Evolutionary conservation across 257 asterid genomes (phyloP).

Genomic region (Craterostigma plantagineum): DNA sequence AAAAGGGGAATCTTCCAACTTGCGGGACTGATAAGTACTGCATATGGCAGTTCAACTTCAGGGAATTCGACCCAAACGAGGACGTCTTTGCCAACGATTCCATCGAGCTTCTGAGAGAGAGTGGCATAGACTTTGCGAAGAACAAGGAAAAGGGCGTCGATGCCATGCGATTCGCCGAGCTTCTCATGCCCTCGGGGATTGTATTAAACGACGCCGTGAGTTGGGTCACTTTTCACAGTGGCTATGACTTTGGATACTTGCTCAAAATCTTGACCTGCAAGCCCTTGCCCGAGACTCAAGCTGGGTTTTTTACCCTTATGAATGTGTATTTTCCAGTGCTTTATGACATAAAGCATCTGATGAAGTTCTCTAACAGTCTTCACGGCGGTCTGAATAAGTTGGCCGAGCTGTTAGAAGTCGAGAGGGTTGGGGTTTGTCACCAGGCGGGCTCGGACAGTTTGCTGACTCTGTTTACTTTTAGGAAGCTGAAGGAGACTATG

Average conservation of each 20-base stretch:
- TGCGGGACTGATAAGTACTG: constrained; percentile 34
- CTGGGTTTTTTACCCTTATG: constrained; percentile 32
- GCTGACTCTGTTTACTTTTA: constrained; percentile 37
- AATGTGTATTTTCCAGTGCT: constrained; percentile 34
- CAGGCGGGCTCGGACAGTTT: constrained; percentile 68
- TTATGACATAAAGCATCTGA: constrained; percentile 47
- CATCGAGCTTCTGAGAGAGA: constrained; percentile 25
- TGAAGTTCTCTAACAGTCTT: constrained; percentile 39
- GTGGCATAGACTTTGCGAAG: constrained; percentile 33
- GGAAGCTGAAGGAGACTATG: constrained; percentile 39
- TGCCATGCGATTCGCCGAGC: constrained; percentile 37
- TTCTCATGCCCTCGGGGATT: constrained; percentile 49
- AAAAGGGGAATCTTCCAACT: constrained; percentile 39
- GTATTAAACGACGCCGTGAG: constrained; percentile 35
- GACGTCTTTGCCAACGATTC: constrained; percentile 39
- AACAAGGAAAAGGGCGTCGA: constrained; percentile 38
- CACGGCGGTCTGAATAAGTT: constrained; percentile 54
- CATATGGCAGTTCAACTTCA: constrained; percentile 55
- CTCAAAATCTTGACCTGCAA: constrained; percentile 40
- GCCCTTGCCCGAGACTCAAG: constrained; percentile 30
- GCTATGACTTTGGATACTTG: constrained; percentile 51
- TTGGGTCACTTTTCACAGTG: constrained; percentile 61
- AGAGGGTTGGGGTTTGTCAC: constrained; percentile 50
- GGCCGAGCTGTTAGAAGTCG: constrained; percentile 46
- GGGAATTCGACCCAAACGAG: constrained; percentile 38